These are phyloP conservation scores for Gyromitra esculenta DNA, from an alignment of 2,329 filamentous ascomycete genomes.

Conservation along the genomic window DNA sequence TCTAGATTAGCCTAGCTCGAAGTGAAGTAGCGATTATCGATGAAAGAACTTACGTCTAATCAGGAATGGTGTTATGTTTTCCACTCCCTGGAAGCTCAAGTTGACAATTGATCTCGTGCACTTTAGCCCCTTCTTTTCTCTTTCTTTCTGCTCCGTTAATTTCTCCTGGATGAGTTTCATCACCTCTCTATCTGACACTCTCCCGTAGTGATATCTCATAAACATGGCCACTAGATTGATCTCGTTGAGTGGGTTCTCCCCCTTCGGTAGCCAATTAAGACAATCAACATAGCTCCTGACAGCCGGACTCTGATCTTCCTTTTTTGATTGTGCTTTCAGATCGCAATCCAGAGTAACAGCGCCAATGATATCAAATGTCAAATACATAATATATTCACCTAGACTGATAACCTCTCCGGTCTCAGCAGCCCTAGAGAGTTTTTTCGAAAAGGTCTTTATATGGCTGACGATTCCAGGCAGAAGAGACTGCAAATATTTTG, in stretches of 20 bases:
- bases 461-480: slow-evolving; percentile 7
- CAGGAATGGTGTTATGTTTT: slow-evolving; percentile 7
- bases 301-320: slow-evolving; percentile 4
- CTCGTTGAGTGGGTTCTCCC: slow-evolving; percentile 19
- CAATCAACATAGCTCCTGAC: slow-evolving; percentile 8
- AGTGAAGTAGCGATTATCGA: background rate
- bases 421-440: slow-evolving; percentile 17
- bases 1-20: background rate
- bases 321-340: slow-evolving; percentile 13
- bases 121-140: background rate
- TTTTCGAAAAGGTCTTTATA: background rate
- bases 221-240: background rate
- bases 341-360: slow-evolving; percentile 19
- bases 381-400: slow-evolving; percentile 6
- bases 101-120: slow-evolving; percentile 16
- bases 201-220: slow-evolving; percentile 32
- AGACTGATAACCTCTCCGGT: slow-evolving; percentile 13
- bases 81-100: slow-evolving; percentile 16
- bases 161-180: slow-evolving; percentile 22
- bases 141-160: background rate
- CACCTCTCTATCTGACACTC: slow-evolving; percentile 44
- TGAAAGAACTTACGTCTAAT: slow-evolving; percentile 2
- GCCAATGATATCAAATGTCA: slow-evolving; percentile 29
- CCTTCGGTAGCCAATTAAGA: slow-evolving; percentile 5
- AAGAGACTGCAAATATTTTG: slow-evolving; percentile 20